Conservation (phyloP, 305 asterid genomes). For the Rubia balearica region DNA sequence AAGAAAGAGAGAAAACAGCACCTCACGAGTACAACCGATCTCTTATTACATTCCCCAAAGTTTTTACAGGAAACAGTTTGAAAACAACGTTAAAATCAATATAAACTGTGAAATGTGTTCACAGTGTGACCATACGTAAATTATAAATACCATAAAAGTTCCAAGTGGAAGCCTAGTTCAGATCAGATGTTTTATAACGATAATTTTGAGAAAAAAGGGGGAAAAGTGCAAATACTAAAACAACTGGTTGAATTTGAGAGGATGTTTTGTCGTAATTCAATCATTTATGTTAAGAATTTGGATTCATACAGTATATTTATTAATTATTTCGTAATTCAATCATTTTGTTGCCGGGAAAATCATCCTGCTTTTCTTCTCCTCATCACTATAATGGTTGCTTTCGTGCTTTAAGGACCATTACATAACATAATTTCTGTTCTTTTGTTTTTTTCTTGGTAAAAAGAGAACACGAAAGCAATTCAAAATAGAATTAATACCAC, state of each 20-base stretch:
- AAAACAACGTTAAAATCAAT: too few species aligned
- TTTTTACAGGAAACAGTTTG: too few species aligned
- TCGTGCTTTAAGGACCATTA: conserved; percentile 4
- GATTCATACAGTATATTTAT: neutral
- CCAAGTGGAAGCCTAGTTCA: too few species aligned
- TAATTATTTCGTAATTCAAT: neutral
- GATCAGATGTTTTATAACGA: too few species aligned
- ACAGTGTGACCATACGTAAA: too few species aligned
- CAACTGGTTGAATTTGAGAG: conserved; percentile 8
- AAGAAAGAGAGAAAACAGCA: too few species aligned
- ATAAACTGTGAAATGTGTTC: too few species aligned
- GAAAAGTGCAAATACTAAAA: neutral
- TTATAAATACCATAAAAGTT: too few species aligned
- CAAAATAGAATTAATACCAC: neutral
- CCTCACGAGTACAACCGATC: too few species aligned
- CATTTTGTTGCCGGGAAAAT: conserved; percentile 1
- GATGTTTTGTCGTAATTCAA: neutral
- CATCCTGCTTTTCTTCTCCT: neutral
- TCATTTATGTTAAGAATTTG: neutral
- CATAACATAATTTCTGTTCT: neutral
- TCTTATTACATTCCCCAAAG: too few species aligned
- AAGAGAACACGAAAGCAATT: neutral
- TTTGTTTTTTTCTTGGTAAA: too few species aligned
- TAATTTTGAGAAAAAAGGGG: neutral
- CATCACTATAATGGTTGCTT: neutral